Percentiles rank a stretch among this genome's conserved stretches.
phyloP scores from a whole-genome alignment of 2,329 filamentous ascomycete species.

The Cucurbitaria berberidis region DNA sequence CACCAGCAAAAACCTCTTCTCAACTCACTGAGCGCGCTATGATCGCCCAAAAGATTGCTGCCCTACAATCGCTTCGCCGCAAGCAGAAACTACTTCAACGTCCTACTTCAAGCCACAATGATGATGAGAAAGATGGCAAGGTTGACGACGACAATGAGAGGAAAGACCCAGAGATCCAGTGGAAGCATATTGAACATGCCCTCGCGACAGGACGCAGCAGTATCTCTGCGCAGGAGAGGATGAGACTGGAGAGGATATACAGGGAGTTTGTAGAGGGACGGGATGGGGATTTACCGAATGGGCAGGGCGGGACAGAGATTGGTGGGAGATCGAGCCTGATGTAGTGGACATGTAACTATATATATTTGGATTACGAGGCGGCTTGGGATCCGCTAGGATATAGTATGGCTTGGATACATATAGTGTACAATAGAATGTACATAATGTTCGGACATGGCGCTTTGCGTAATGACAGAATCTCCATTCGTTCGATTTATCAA shows the following conservation, averaged over 20 bases:
- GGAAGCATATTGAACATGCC: constrained; percentile 81
- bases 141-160: constrained; percentile 47
- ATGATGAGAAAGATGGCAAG: constrained; percentile 22
- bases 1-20: constrained; percentile 50
- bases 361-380: too few species aligned
- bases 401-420: not conserved
- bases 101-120: constrained; percentile 21
- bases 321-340: constrained; percentile 93
- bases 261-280: constrained; percentile 89
- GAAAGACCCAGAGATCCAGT: constrained; percentile 79
- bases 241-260: constrained; percentile 80
- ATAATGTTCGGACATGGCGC: too few species aligned
- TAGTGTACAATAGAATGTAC: too few species aligned
- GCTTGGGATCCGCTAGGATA: too few species aligned
- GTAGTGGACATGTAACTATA: constrained; percentile 54
- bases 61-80: constrained; percentile 74
- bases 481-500: too few species aligned
- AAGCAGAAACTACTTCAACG: constrained; percentile 60
- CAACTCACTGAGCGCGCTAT: constrained; percentile 76
- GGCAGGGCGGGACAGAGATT: constrained; percentile 89
- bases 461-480: too few species aligned
- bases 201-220: constrained; percentile 79
- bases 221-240: constrained; percentile 79
- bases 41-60: constrained; percentile 80
- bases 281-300: constrained; percentile 94